Conservation (phyloP, 75 land plant genomes). For the Cunninghamia lanceolata region DNA sequence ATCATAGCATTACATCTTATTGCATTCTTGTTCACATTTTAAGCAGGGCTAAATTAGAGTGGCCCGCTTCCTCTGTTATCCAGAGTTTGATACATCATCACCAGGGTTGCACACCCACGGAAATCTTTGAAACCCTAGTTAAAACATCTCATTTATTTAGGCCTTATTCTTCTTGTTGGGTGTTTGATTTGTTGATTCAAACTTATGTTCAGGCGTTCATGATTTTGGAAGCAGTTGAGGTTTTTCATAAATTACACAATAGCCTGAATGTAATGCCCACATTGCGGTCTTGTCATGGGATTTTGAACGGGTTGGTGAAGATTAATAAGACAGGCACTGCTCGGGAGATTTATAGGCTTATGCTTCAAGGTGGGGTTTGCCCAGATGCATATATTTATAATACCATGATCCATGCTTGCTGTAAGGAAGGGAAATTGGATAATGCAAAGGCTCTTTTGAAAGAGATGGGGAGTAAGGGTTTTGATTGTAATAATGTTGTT, state of each 20-base stretch:
- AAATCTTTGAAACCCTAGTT: conserved; percentile 7
- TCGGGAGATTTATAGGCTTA: conserved; percentile 35
- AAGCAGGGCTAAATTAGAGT: neutral
- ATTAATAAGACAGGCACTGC: conserved; percentile 30
- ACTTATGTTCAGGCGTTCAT: conserved; percentile 37
- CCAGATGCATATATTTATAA: conserved; percentile 68
- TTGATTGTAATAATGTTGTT: conserved; percentile 67
- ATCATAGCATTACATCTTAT: neutral
- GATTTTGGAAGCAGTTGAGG: conserved; percentile 28
- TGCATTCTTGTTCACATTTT: conserved; percentile 8
- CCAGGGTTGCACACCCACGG: neutral
- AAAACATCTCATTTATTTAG: neutral
- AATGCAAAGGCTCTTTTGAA: conserved; percentile 62
- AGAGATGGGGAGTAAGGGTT: conserved; percentile 55
- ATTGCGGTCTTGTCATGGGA: conserved; percentile 31
- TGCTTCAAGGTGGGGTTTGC: conserved; percentile 34
- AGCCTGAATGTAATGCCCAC: conserved; percentile 14
- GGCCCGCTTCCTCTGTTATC: conserved; percentile 5
- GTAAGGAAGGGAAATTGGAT: conserved; percentile 53
- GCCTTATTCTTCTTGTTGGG: conserved; percentile 1
- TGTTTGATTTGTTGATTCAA: conserved; percentile 48
- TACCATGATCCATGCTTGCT: conserved; percentile 65
- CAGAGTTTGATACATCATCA: conserved; percentile 3
- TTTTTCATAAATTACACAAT: conserved; percentile 20
- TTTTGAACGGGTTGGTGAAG: conserved; percentile 39